phyloP scores from a whole-genome alignment of 148 eudicot genomes.

The Fagopyrum esculentum region DNA sequence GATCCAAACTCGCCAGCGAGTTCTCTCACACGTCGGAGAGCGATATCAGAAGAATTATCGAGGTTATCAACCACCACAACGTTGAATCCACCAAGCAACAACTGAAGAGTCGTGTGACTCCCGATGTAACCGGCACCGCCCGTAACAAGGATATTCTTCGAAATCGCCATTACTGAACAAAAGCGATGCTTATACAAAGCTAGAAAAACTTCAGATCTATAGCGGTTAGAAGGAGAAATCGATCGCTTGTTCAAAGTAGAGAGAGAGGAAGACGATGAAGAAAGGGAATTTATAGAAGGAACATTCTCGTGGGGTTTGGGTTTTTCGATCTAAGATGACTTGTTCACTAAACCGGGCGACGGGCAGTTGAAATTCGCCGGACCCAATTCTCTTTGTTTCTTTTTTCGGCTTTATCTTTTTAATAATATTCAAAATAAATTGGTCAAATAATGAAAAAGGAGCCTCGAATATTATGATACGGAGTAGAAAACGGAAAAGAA shows the following conservation, averaged over 20 bases:
- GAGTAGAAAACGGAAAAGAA: background rate
- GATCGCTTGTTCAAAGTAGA: background rate
- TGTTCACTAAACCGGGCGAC: constrained; percentile 1
- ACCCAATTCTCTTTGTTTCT: background rate
- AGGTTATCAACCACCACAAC: constrained; percentile 81
- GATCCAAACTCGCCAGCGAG: constrained; percentile 57
- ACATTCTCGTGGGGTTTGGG: constrained; percentile 1
- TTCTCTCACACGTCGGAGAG: constrained; percentile 59
- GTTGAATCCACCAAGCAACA: constrained; percentile 60
- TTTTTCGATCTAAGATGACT: background rate
- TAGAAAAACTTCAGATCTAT: background rate
- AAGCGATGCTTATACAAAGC: background rate
- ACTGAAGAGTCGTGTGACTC: constrained; percentile 77
- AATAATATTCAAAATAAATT: background rate
- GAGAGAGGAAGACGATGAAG: background rate
- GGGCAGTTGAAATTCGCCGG: constrained; percentile 12
- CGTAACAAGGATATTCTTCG: constrained; percentile 58
- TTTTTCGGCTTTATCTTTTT: background rate
- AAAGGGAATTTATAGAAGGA: constrained; percentile 6
- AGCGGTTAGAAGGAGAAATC: background rate
- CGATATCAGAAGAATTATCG: constrained; percentile 65
- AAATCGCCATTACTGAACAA: constrained; percentile 25
- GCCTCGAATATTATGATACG: background rate
- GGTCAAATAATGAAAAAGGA: background rate
- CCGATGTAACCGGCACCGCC: constrained; percentile 99